A percentile compares a stretch with the other conserved stretches of the same genome.
Evolutionary conservation across 331 rosid genomes (phyloP).

Genomic region (Dryas integrifolia): DNA sequence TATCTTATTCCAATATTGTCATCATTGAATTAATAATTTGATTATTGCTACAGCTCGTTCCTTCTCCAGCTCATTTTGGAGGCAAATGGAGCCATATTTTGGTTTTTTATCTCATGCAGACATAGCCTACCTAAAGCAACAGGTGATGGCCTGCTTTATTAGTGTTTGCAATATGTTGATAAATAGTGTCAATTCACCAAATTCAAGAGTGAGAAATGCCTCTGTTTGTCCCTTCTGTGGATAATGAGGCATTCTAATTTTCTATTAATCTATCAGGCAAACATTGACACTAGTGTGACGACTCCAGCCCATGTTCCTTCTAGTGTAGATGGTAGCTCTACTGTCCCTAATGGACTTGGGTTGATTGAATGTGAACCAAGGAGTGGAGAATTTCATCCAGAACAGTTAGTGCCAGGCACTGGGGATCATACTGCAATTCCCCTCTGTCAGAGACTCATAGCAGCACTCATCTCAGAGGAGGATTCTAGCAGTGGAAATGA

Average conservation of each 20-base stretch:
- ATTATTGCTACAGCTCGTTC: slow-evolving; percentile 52
- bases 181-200: background rate
- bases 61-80: slow-evolving; percentile 70
- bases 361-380: slow-evolving; percentile 36
- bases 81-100: slow-evolving; percentile 75
- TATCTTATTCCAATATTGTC: slow-evolving; percentile 20
- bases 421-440: slow-evolving; percentile 57
- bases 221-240: background rate
- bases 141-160: slow-evolving; percentile 43
- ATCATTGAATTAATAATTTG: slow-evolving; percentile 34
- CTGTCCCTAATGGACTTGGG: slow-evolving; percentile 44
- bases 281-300: slow-evolving; percentile 45
- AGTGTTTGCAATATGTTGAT: slow-evolving; percentile 2
- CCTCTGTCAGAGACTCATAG: slow-evolving; percentile 78
- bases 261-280: slow-evolving; percentile 46
- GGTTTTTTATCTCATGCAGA: slow-evolving; percentile 60
- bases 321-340: slow-evolving; percentile 42
- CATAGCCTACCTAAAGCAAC: slow-evolving; percentile 57
- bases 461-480: slow-evolving; percentile 81
- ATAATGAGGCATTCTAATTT: slow-evolving; percentile 10
- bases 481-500: slow-evolving; percentile 55
- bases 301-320: slow-evolving; percentile 46
- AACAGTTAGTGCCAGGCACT: slow-evolving; percentile 43
- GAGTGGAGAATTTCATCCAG: slow-evolving; percentile 39
- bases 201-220: background rate